These are phyloP conservation scores for Leccinum boreale DNA, from an alignment of 768 basidiomycete genomes.

Conservation along the genomic window DNA sequence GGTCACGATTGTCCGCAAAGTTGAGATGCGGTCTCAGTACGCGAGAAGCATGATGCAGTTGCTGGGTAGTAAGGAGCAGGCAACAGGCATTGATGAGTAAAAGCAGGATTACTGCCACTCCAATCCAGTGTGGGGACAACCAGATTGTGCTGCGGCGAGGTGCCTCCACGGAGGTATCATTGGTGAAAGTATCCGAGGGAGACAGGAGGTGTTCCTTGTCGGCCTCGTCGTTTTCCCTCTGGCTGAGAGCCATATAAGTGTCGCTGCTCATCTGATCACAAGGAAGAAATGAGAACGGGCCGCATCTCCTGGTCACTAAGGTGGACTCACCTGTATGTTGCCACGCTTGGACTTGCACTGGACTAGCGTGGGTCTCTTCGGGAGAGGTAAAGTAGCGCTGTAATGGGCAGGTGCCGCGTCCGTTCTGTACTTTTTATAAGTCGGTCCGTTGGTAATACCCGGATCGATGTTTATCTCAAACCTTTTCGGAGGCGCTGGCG, in stretches of 20 bases:
- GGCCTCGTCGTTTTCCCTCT: slow-evolving; percentile 9
- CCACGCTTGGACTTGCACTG: not conserved
- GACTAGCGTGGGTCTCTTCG: not conserved
- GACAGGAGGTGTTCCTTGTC: slow-evolving; percentile 17
- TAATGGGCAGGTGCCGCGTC: not conserved
- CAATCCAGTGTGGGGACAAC: slow-evolving; percentile 9
- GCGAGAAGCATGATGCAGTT: slow-evolving; percentile 16
- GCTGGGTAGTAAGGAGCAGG: slow-evolving; percentile 13
- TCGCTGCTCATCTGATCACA: slow-evolving; percentile 16
- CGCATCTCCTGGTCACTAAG: not conserved
- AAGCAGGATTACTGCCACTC: slow-evolving; percentile 18
- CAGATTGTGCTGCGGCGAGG: not conserved
- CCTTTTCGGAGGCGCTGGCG: not conserved
- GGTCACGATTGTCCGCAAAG: slow-evolving; percentile 23
- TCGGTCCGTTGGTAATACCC: not conserved
- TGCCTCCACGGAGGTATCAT: slow-evolving; percentile 2
- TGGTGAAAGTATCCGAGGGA: not conserved
- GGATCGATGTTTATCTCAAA: not conserved
- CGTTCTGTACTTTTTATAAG: slow-evolving; percentile 1
- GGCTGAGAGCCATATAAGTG: slow-evolving; percentile 9
- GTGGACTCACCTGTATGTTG: not conserved
- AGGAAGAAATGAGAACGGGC: not conserved
- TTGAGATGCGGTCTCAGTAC: slow-evolving; percentile 16
- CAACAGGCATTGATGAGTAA: slow-evolving; percentile 25
- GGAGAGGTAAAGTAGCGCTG: not conserved